phyloP scores from a whole-genome alignment of 2,329 filamentous ascomycete genomes.

The Grosmannia huntii region DNA sequence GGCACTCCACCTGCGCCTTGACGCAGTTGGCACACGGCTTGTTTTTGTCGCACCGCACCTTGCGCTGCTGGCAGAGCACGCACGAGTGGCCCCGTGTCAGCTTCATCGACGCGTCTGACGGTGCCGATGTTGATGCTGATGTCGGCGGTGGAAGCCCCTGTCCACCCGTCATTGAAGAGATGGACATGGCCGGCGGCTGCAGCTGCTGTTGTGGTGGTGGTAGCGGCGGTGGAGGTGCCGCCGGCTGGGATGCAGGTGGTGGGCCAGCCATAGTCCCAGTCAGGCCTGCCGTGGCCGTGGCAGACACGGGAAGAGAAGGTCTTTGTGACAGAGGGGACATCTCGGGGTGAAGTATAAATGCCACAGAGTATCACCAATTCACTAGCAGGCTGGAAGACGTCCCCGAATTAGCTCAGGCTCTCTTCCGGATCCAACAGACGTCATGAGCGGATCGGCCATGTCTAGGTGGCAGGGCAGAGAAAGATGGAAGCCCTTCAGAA shows the following conservation, averaged over 20 bases:
- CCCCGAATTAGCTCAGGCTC: not conserved
- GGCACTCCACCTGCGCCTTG: constrained; percentile 48
- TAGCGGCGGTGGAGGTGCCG: not conserved
- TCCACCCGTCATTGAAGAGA: not conserved
- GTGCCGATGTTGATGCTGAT: not conserved
- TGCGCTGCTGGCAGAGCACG: constrained; percentile 62
- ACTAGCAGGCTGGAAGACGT: not conserved
- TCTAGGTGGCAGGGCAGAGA: not conserved
- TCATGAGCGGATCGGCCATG: not conserved
- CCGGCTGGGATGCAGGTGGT: constrained; percentile 1
- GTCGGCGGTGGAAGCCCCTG: not conserved
- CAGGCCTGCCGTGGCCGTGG: not conserved
- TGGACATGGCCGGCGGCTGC: constrained; percentile 12
- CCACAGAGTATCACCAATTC: not conserved
- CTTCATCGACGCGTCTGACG: constrained; percentile 36
- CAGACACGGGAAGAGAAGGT: not conserved
- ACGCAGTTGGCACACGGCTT: constrained; percentile 60
- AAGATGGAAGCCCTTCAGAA: not conserved
- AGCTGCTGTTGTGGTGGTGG: not conserved
- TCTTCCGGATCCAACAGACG: not conserved
- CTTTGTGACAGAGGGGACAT: not conserved
- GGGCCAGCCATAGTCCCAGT: not conserved
- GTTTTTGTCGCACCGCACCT: constrained; percentile 61
- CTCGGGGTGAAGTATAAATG: not conserved
- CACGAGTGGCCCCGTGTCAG: constrained; percentile 51